Conservation (phyloP, 2,329 filamentous ascomycete species). For the Fusarium verrucosum region DNA sequence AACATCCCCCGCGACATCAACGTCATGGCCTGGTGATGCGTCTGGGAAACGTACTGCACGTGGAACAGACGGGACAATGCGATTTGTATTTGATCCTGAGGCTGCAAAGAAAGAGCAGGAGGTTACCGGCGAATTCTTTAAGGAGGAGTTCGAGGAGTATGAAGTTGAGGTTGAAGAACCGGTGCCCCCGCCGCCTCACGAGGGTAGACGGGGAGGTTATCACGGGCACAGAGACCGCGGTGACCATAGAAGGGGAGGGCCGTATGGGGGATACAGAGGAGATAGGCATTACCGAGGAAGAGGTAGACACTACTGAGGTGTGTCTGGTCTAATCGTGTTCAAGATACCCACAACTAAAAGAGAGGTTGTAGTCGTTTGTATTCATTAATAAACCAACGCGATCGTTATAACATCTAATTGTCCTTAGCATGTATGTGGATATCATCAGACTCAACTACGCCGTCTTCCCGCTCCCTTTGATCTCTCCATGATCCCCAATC, state of each 20-base stretch:
- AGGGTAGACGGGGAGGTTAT: conserved; percentile 42
- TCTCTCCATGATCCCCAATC: conserved; percentile 18
- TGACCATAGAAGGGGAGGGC: conserved; percentile 47
- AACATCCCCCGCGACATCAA: conserved; percentile 53
- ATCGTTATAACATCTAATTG: neutral
- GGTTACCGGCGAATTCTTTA: conserved; percentile 73
- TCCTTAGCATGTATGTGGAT: conserved; percentile 5
- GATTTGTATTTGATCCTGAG: conserved; percentile 87
- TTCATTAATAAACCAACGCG: neutral
- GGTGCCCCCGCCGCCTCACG: conserved; percentile 49
- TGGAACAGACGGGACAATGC: conserved; percentile 76
- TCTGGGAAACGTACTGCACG: conserved; percentile 48
- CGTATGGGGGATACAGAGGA: conserved; percentile 50
- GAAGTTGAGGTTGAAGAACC: conserved; percentile 79
- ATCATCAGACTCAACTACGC: conserved; percentile 6
- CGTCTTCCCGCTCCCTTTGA: neutral
- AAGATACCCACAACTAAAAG: conserved; percentile 23
- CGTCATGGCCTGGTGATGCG: conserved; percentile 50
- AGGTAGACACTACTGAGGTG: conserved; percentile 45
- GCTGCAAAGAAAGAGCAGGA: conserved; percentile 77
- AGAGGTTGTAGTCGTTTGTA: neutral
- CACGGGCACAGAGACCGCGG: conserved; percentile 48
- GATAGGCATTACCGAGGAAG: conserved; percentile 49
- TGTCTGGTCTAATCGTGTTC: neutral
- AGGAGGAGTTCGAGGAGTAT: conserved; percentile 78